Base-by-base conservation (phyloP, 768 basidiomycete genomes). In the Inosperma sp. region DNA sequence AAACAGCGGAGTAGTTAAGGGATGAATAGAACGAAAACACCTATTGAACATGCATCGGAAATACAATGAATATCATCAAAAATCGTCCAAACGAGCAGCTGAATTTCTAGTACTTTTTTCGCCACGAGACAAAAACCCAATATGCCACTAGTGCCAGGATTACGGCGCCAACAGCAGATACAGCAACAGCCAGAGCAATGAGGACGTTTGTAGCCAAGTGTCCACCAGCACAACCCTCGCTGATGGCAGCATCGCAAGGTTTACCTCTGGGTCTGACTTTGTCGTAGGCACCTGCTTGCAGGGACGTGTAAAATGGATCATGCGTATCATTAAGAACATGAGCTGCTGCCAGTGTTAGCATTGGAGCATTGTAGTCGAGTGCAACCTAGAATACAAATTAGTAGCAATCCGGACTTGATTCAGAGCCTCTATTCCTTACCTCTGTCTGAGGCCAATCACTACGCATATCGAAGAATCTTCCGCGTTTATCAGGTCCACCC, bases 371-470 rank as follows among this genome's bases (percentile, higher is more conserved):
- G 65, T 93, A 93, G 62, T 96, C 93, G 33, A 92, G 68, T n/a
- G 86, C 88, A 45, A 83, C 74, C 83, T 86, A 41, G 35, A 45
- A 39, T 25, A 29, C 21, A 34, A 51, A 44, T 33, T 31, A 31
- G 26, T 19, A 29, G 39, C 19, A 26, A 35, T 27, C 36, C 31
- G 22, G 33, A 16, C 37, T 25, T 19, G 35, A 43, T 26, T 12
- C 22, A 12, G 5, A 16, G 29, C 22, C 17, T 34, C 2, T 33
- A 57, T 22, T 40, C 62, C 69, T 25, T 56, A 86, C 85, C 78
- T 96, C 93, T 14, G 83, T 87, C 68, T 95, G 78, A 1, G 85
- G 85, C 88, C 91, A 95, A 64, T 95, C 92, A 50, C 78, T 84
- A 31, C 94, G 82, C 53, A 92, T 84, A 61, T 96, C 88, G 64